phyloP scores from a whole-genome alignment of 2,329 filamentous ascomycete species.

The Fusarium neocosmosporiellum region DNA sequence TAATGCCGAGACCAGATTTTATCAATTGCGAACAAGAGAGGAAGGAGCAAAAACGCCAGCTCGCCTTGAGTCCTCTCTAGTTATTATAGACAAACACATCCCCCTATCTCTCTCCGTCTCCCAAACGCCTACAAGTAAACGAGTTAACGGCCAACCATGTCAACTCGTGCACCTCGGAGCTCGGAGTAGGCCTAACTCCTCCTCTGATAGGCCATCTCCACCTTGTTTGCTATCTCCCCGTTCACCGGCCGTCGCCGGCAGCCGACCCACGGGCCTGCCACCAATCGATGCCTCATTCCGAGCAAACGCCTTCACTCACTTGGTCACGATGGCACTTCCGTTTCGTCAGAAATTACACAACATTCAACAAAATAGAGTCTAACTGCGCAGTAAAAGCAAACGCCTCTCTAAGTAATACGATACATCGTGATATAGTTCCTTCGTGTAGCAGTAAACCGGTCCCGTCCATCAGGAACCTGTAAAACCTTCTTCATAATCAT shows the following conservation, averaged over 20 bases:
- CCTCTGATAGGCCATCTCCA: conserved; percentile 41
- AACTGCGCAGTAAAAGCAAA: conserved; percentile 36
- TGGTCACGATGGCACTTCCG: neutral
- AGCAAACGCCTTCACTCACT: neutral
- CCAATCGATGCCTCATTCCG: neutral
- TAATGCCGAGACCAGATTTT: neutral
- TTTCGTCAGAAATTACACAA: conserved; percentile 18
- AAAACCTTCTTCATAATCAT: conserved; percentile 40
- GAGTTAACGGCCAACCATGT: neutral
- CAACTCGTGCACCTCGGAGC: conserved; percentile 4
- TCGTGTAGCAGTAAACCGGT: conserved; percentile 32
- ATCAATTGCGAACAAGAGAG: neutral
- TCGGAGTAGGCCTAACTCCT: conserved; percentile 17
- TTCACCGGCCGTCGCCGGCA: conserved; percentile 41
- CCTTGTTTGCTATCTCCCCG: conserved; percentile 4
- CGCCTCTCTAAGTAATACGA: conserved; percentile 40
- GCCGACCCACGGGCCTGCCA: conserved; percentile 27
- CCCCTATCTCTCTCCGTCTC: neutral
- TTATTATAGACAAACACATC: neutral
- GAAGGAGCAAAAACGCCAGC: neutral
- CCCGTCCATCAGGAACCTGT: conserved; percentile 32
- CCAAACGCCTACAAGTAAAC: neutral
- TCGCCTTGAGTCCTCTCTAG: neutral
- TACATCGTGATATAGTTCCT: conserved; percentile 42
- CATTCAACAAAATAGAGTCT: conserved; percentile 36